phyloP scores from a whole-genome alignment of 1,139 yeast genomes.

The Saccharomyces uvarum region DNA sequence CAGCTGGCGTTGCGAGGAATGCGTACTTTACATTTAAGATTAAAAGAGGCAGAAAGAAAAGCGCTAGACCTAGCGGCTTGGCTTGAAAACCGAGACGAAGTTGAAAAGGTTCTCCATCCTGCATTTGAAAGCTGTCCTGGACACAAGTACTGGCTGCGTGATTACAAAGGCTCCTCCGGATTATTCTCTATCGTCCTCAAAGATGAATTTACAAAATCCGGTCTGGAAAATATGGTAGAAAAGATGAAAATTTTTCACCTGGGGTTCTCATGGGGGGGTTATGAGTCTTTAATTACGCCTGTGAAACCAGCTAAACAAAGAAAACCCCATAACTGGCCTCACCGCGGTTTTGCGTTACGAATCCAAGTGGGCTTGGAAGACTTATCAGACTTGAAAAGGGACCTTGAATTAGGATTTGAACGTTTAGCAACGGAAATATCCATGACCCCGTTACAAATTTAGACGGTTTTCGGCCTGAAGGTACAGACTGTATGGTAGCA shows the following conservation, averaged over 20 bases:
- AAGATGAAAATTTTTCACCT: constrained; percentile 7
- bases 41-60: constrained; percentile 9
- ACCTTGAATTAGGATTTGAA: constrained; percentile 5
- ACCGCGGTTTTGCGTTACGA: constrained; percentile 6
- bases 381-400: constrained; percentile 5
- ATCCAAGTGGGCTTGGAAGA: constrained; percentile 11
- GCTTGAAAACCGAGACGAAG: constrained; percentile 7
- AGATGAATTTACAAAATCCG: constrained; percentile 4
- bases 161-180: constrained; percentile 10
- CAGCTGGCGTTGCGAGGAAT: constrained; percentile 8
- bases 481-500: background rate
- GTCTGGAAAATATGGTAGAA: constrained; percentile 8
- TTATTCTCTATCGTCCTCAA: constrained; percentile 8
- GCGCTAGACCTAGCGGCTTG: constrained; percentile 7
- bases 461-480: background rate
- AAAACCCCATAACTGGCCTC: constrained; percentile 4
- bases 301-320: constrained; percentile 4
- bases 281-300: constrained; percentile 8
- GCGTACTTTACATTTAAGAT: constrained; percentile 8
- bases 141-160: constrained; percentile 8
- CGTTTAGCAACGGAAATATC: constrained; percentile 2
- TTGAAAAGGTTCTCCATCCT: constrained; percentile 10
- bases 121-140: constrained; percentile 11
- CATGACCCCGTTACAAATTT: background rate
- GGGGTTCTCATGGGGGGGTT: constrained; percentile 13